Evolutionary conservation across 2,329 filamentous ascomycete genomes (phyloP).

Genomic region (Trichoderma cornu-damae): DNA sequence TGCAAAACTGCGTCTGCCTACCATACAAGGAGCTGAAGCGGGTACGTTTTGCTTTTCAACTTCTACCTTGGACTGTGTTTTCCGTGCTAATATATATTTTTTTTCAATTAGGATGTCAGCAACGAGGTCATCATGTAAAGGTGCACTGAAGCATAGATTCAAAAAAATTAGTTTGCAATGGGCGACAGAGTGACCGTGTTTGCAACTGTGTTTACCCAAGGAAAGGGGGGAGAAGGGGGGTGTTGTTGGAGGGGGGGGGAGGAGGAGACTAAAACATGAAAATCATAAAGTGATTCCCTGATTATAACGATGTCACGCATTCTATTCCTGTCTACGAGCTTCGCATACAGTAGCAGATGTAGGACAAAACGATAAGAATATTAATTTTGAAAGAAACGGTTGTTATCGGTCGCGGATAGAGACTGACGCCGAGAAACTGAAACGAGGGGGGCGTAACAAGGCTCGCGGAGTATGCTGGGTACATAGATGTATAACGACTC

Average conservation of each 20-base stretch:
- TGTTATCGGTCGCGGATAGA: background rate
- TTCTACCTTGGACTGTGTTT: background rate
- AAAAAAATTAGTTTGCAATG: background rate
- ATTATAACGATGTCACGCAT: background rate
- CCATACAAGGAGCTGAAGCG: constrained; percentile 98
- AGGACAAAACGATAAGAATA: constrained; percentile 1
- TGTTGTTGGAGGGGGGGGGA: background rate
- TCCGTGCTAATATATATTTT: constrained; percentile 26
- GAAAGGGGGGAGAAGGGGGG: background rate
- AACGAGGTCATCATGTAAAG: constrained; percentile 89
- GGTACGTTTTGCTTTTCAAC: constrained; percentile 48
- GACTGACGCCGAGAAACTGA: background rate
- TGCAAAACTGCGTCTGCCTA: constrained; percentile 96
- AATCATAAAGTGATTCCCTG: background rate
- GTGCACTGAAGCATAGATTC: background rate
- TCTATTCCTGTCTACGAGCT: background rate
- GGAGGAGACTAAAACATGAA: background rate
- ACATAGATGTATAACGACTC: too few species aligned
- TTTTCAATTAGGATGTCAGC: constrained; percentile 66
- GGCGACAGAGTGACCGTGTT: background rate
- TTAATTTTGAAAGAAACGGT: background rate
- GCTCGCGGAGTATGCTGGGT: too few species aligned
- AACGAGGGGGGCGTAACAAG: too few species aligned
- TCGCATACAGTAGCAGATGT: background rate
- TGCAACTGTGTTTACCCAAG: background rate